Percentiles rank a stretch among this genome's conserved stretches.
These are phyloP conservation scores for Tubosaeta sp. DNA, from an alignment of 768 basidiomycete species.

Conservation along the genomic window DNA sequence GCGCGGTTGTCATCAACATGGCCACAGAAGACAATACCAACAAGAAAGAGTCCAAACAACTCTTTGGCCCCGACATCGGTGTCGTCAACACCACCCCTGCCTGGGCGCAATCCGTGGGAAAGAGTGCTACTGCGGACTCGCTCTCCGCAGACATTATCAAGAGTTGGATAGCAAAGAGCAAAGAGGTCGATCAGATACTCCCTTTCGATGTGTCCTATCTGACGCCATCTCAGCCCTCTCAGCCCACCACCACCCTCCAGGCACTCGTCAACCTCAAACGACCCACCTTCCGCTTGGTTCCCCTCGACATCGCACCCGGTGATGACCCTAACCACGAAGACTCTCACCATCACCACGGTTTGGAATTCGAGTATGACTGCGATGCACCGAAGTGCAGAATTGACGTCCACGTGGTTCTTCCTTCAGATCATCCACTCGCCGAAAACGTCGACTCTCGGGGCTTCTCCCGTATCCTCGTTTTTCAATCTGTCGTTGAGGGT, in stretches of 20 bases:
- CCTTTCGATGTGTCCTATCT: neutral
- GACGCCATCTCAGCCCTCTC: conserved; percentile 48
- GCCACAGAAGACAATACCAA: conserved; percentile 22
- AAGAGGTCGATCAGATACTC: conserved; percentile 51
- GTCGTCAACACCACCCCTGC: conserved; percentile 61
- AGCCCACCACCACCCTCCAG: conserved; percentile 90
- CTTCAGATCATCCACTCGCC: conserved; percentile 57
- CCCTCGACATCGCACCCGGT: conserved; percentile 43
- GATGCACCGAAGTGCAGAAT: conserved; percentile 83
- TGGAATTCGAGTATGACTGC: conserved; percentile 92
- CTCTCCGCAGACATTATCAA: conserved; percentile 80
- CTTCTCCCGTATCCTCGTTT: conserved; percentile 34
- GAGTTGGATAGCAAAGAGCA: conserved; percentile 82
- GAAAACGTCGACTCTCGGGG: conserved; percentile 33
- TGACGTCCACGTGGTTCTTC: conserved; percentile 69
- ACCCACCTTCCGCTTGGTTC: conserved; percentile 77
- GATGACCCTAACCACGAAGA: conserved; percentile 45
- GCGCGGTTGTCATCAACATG: conserved; percentile 28
- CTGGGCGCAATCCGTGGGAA: conserved; percentile 66
- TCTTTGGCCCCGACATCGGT: conserved; percentile 92
- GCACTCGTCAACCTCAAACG: conserved; percentile 93
- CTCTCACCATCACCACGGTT: conserved; percentile 61
- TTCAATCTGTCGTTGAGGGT: conserved; percentile 59
- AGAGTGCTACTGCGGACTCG: conserved; percentile 59
- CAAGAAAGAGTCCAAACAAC: conserved; percentile 58